Conservation (phyloP, 495 filamentous ascomycete genomes). For the Cercophora newfieldiana region DNA sequence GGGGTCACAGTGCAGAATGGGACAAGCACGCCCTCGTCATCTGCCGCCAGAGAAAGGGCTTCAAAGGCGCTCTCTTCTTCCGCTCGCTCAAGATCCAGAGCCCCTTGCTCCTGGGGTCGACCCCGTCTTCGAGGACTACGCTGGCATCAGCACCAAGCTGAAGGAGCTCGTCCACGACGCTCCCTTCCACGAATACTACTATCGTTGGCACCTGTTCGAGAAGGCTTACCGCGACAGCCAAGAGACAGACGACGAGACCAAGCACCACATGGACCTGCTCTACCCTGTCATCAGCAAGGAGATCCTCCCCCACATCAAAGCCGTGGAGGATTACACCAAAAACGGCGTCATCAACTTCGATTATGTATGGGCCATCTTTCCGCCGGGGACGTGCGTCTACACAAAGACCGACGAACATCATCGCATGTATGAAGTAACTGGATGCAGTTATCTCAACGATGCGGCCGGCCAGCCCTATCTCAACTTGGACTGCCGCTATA, state of each 20-base stretch:
- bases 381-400: neutral
- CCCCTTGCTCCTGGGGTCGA: neutral
- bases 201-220: neutral
- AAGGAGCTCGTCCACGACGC: neutral
- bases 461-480: neutral
- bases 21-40: neutral
- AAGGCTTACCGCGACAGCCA: neutral
- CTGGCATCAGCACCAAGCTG: neutral
- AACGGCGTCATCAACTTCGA: neutral
- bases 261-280: neutral
- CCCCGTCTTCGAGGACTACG: neutral
- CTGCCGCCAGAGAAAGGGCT: neutral
- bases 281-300: neutral
- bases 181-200: neutral
- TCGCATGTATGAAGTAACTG: neutral
- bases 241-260: neutral
- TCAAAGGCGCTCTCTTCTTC: neutral
- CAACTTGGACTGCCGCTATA: neutral
- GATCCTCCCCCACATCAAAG: neutral
- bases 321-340: neutral
- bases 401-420: neutral
- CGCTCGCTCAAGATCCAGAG: neutral
- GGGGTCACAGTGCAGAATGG: neutral
- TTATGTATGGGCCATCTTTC: neutral
- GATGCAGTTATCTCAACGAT: neutral